A percentile compares a stretch with the other conserved stretches of the same genome.
Evolutionary conservation across 495 filamentous ascomycete species (phyloP).

Genomic region (Penicillium cinerascens): DNA sequence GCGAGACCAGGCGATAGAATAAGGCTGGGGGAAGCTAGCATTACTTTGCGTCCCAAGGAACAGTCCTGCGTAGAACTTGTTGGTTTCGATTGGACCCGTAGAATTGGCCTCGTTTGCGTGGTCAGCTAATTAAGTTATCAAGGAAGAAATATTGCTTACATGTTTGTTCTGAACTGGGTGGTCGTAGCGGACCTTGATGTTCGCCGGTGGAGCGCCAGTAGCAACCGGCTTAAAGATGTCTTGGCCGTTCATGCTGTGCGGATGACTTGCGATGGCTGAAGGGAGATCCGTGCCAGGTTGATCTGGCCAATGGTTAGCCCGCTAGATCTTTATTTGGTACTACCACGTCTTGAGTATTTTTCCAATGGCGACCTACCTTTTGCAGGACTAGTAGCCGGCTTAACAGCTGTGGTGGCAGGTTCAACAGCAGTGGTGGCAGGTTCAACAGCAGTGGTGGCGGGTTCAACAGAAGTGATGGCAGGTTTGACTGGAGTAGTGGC

Average conservation of each 20-base stretch:
- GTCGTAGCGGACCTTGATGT: slow-evolving; percentile 48
- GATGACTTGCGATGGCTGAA: not conserved
- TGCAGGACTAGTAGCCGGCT: not conserved
- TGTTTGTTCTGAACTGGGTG: slow-evolving; percentile 49
- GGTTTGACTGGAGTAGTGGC: no score
- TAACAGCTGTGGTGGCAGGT: not conserved
- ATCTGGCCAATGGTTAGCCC: not conserved
- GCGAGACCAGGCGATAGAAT: slow-evolving; percentile 72
- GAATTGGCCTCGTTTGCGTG: slow-evolving; percentile 30
- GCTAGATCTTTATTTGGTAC: not conserved
- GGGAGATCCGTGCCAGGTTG: not conserved
- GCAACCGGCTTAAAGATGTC: slow-evolving; percentile 59
- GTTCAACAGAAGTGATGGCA: not conserved
- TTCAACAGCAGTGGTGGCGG: no score
- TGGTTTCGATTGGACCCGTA: slow-evolving; percentile 62
- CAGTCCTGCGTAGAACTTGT: slow-evolving; percentile 92
- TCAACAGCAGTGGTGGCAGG: not conserved
- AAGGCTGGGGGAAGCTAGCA: slow-evolving; percentile 79
- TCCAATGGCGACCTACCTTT: not conserved
- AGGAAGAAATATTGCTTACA: slow-evolving; percentile 27
- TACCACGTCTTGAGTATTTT: not conserved
- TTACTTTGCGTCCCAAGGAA: slow-evolving; percentile 72
- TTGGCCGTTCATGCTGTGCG: slow-evolving; percentile 29
- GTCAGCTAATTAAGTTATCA: slow-evolving; percentile 7
- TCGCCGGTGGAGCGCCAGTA: slow-evolving; percentile 52